These are phyloP conservation scores for Lactifluus piperatus DNA, from an alignment of 768 basidiomycete genomes.

Conservation along the genomic window DNA sequence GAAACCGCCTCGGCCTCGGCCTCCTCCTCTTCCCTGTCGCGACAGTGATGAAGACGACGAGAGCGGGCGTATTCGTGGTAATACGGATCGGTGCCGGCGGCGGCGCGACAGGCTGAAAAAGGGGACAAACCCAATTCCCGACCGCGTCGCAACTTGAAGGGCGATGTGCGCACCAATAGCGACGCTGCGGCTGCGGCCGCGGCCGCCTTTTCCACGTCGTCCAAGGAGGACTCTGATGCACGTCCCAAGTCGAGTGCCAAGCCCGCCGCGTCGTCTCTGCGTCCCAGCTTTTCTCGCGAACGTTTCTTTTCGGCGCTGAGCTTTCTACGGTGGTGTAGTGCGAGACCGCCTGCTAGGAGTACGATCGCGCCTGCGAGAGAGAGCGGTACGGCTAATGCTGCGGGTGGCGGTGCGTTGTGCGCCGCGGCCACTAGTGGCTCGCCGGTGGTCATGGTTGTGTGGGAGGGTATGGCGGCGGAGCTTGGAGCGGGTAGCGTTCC, in stretches of 20 bases:
- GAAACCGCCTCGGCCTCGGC: background rate
- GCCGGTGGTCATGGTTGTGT: constrained; percentile 1
- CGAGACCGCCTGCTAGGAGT: constrained; percentile 23
- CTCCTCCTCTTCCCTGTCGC: no score
- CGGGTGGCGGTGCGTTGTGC: constrained; percentile 23
- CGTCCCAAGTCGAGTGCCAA: background rate
- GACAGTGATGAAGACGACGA: background rate
- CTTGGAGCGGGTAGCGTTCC: background rate
- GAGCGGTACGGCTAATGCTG: constrained; percentile 30
- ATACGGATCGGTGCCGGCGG: background rate
- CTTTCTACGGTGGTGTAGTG: constrained; percentile 24
- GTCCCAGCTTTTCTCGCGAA: constrained; percentile 5
- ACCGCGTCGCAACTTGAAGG: background rate
- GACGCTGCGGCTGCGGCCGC: no score
- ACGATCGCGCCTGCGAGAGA: constrained; percentile 27
- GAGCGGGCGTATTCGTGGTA: background rate
- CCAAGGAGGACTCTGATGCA: background rate
- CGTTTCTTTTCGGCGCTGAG: constrained; percentile 22
- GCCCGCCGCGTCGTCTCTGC: background rate
- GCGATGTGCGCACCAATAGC: constrained; percentile 2
- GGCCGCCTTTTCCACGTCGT: constrained; percentile 18
- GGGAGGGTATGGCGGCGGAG: background rate
- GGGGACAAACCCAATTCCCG: no score
- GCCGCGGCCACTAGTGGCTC: constrained; percentile 21
- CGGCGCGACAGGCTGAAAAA: background rate